Conservation (phyloP, 495 filamentous ascomycete genomes). For the Talaromyces nanjingensis region DNA sequence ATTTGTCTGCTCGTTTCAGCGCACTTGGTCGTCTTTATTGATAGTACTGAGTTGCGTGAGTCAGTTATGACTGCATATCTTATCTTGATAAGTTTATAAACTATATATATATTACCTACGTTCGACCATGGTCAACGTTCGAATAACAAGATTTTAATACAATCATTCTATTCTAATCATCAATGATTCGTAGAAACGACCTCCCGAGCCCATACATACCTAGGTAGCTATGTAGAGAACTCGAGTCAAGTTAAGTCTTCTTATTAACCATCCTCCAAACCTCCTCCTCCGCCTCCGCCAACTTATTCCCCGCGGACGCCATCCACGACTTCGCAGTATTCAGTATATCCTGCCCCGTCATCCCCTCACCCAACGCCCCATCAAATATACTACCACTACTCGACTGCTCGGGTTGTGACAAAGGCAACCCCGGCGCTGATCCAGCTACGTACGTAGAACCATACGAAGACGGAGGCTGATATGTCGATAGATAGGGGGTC, state of each 20-base stretch:
- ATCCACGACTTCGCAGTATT: slow-evolving; percentile 54
- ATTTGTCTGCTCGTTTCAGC: slow-evolving; percentile 1
- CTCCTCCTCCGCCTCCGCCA: slow-evolving; percentile 57
- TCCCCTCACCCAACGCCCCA: slow-evolving; percentile 27
- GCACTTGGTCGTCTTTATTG: slow-evolving; percentile 29
- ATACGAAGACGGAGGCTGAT: slow-evolving; percentile 37
- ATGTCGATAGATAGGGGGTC: slow-evolving; percentile 44
- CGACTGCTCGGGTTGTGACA: not conserved
- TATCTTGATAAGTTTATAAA: not conserved
- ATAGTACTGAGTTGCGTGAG: slow-evolving; percentile 23
- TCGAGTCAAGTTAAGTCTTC: slow-evolving; percentile 12
- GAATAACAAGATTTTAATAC: not conserved
- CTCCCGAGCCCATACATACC: too few species aligned
- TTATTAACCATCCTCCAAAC: slow-evolving; percentile 66
- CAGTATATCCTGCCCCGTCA: slow-evolving; percentile 39
- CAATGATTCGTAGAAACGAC: too few species aligned
- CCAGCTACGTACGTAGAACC: slow-evolving; percentile 5
- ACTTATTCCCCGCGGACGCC: slow-evolving; percentile 51
- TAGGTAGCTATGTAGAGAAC: too few species aligned
- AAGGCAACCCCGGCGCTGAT: not conserved
- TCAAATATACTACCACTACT: not conserved
- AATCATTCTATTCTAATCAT: not conserved
- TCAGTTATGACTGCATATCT: not conserved
- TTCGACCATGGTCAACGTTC: not conserved
- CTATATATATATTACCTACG: not conserved